These are phyloP conservation scores for Diaporthe eres DNA, from an alignment of 2,329 filamentous ascomycete genomes.

Conservation along the genomic window DNA sequence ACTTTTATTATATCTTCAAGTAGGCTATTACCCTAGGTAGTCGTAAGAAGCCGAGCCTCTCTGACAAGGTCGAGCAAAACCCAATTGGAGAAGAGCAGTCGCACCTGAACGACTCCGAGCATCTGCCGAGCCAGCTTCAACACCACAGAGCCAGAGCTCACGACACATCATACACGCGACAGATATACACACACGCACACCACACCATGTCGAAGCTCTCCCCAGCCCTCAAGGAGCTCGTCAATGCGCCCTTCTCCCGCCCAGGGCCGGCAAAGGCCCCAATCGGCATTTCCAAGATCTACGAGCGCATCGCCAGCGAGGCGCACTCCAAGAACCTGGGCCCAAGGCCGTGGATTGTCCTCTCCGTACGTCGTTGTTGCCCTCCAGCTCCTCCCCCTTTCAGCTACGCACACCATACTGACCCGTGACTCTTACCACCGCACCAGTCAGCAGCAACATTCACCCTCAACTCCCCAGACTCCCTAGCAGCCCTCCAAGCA, in stretches of 20 bases:
- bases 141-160: not conserved
- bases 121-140: slow-evolving; percentile 2
- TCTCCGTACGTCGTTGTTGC: slow-evolving; percentile 65
- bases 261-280: slow-evolving; percentile 77
- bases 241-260: slow-evolving; percentile 77
- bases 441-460: slow-evolving; percentile 82
- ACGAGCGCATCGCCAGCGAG: slow-evolving; percentile 73
- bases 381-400: not conserved
- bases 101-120: not conserved
- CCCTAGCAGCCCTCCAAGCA: slow-evolving; percentile 74
- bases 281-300: slow-evolving; percentile 73
- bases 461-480: slow-evolving; percentile 88
- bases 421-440: not conserved
- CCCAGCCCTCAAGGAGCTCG: slow-evolving; percentile 78
- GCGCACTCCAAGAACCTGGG: slow-evolving; percentile 75
- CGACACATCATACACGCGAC: not conserved
- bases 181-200: not conserved
- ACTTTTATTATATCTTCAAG: slow-evolving; percentile 19
- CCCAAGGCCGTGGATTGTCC: slow-evolving; percentile 74
- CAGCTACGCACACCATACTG: not conserved
- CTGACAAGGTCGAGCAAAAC: not conserved
- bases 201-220: slow-evolving; percentile 70
- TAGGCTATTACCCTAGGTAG: not conserved
- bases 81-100: not conserved
- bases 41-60: not conserved